Conservation (phyloP, 257 asterid genomes). For the Nicotiana attenuata region DNA sequence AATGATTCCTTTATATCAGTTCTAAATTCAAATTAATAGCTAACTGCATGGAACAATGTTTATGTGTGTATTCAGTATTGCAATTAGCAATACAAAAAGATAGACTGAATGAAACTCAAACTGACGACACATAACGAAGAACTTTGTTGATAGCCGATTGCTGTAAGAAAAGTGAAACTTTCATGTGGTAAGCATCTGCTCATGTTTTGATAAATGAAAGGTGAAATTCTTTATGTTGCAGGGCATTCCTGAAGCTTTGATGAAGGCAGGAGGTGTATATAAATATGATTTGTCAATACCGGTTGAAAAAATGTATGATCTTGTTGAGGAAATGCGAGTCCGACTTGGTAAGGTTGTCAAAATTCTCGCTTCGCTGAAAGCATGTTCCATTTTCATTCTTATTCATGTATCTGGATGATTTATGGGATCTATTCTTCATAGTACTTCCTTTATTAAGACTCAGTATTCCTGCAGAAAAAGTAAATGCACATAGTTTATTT, state of each 20-base stretch:
- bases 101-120: not conserved
- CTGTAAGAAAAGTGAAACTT: not conserved
- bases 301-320: constrained; percentile 73
- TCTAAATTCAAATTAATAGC: not conserved
- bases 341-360: constrained; percentile 57
- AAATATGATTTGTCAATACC: constrained; percentile 93
- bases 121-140: not conserved
- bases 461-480: not conserved
- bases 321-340: constrained; percentile 79
- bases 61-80: not conserved
- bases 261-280: constrained; percentile 93
- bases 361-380: not conserved
- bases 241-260: constrained; percentile 94
- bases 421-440: not conserved
- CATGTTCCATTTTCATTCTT: not conserved
- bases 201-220: constrained; percentile 8
- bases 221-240: constrained; percentile 24
- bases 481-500: not conserved
- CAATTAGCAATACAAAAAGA: not conserved
- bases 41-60: not conserved
- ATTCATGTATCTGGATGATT: not conserved
- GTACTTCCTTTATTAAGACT: not conserved
- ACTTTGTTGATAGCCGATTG: not conserved
- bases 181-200: not conserved
- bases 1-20: not conserved